Conservation (phyloP, 2,329 filamentous ascomycete species). For the Ustulina deusta region DNA sequence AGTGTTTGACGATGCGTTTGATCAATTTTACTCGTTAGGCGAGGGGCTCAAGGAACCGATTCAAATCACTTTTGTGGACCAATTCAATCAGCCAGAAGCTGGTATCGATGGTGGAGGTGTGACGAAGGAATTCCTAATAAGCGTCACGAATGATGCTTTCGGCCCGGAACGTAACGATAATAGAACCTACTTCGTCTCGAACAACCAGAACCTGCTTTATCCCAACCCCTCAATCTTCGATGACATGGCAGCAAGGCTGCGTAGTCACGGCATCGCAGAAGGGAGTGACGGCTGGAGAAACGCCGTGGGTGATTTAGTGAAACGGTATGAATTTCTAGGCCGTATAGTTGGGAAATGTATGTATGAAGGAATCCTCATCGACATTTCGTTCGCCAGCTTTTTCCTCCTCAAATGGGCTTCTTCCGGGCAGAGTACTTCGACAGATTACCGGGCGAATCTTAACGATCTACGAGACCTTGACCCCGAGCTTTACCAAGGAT, state of each 20-base stretch:
- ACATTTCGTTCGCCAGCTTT: slow-evolving; percentile 93
- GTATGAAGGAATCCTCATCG: slow-evolving; percentile 95
- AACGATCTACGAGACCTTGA: slow-evolving; percentile 96
- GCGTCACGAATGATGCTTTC: slow-evolving; percentile 88
- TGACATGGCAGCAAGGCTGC: slow-evolving; percentile 71
- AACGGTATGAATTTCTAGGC: slow-evolving; percentile 89
- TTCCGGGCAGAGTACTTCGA: slow-evolving; percentile 67
- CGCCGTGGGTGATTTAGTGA: slow-evolving; percentile 70
- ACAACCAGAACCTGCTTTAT: slow-evolving; percentile 86
- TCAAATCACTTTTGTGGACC: slow-evolving; percentile 94
- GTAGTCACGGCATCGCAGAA: slow-evolving; percentile 63
- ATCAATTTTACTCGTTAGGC: slow-evolving; percentile 83
- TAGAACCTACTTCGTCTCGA: slow-evolving; percentile 79
- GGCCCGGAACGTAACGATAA: slow-evolving; percentile 59
- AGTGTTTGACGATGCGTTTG: slow-evolving; percentile 87
- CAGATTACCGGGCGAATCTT: slow-evolving; percentile 87
- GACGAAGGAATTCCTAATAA: slow-evolving; percentile 95
- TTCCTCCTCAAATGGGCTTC: slow-evolving; percentile 96
- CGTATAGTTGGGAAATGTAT: slow-evolving; percentile 95
- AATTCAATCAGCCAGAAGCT: slow-evolving; percentile 86
- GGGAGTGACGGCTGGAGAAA: slow-evolving; percentile 68
- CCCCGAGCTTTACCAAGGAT: slow-evolving; percentile 87
- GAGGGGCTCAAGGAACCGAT: slow-evolving; percentile 93
- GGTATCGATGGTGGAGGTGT: slow-evolving; percentile 98
- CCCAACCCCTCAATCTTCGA: slow-evolving; percentile 86